These are phyloP conservation scores for Neophaeococcomyces aloes DNA, from an alignment of 2,329 filamentous ascomycete species.

Conservation along the genomic window DNA sequence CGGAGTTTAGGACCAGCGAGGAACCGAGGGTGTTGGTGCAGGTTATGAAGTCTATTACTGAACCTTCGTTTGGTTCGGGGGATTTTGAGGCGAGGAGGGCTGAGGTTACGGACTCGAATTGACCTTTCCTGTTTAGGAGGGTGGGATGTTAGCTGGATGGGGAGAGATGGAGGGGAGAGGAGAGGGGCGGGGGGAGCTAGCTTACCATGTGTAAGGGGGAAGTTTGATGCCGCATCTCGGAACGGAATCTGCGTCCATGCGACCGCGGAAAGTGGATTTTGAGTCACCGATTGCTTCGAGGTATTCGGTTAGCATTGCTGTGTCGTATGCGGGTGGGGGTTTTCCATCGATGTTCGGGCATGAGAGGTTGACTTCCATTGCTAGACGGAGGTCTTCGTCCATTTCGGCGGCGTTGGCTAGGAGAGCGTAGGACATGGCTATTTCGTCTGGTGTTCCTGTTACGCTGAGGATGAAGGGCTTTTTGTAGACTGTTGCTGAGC, in stretches of 20 bases:
- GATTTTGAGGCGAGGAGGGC: conserved; percentile 35
- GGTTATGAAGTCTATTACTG: conserved; percentile 49
- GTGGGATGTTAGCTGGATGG: too few relatives aligned
- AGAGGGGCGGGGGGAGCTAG: too few relatives aligned
- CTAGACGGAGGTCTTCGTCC: conserved; percentile 41
- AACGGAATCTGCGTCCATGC: conserved; percentile 26
- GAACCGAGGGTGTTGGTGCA: conserved; percentile 65
- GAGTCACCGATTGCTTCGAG: conserved; percentile 37
- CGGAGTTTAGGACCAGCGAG: conserved; percentile 46
- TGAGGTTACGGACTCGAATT: conserved; percentile 49
- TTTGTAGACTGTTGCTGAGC: conserved; percentile 24
- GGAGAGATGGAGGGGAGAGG: too few relatives aligned
- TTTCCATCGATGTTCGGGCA: conserved; percentile 63
- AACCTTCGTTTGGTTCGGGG: conserved; percentile 15
- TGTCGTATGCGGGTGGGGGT: conserved; percentile 61
- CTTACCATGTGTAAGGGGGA: conserved; percentile 65
- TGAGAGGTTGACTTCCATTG: conserved; percentile 67
- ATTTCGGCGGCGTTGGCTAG: conserved; percentile 35
- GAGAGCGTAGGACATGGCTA: conserved; percentile 45
- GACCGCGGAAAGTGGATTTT: conserved; percentile 22
- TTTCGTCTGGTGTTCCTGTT: conserved; percentile 51
- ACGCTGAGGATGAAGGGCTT: conserved; percentile 52
- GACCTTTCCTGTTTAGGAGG: conserved; percentile 20
- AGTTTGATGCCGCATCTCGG: conserved; percentile 58
- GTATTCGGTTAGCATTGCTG: conserved; percentile 43